phyloP scores from a whole-genome alignment of 257 asterid species.

The Coffea canephora region DNA sequence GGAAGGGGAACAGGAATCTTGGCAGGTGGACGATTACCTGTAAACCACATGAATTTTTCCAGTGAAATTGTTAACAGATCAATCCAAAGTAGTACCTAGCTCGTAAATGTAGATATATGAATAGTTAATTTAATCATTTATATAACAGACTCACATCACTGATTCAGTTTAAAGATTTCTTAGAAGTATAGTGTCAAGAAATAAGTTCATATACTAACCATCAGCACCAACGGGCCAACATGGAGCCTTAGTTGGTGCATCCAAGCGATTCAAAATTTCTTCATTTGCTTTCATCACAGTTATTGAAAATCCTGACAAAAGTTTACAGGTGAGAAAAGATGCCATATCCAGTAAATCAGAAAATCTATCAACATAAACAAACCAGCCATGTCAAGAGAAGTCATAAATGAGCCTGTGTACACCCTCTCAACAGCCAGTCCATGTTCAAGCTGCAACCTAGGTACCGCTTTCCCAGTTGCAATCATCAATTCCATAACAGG shows the following conservation, averaged over 20 bases:
- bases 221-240: constrained; percentile 94
- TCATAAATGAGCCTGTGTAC: constrained; percentile 96
- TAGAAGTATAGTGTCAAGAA: background rate
- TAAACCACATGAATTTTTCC: constrained; percentile 22
- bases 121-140: background rate
- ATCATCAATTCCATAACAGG: constrained; percentile 97
- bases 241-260: constrained; percentile 96
- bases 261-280: constrained; percentile 62
- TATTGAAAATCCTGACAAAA: constrained; percentile 77
- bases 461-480: constrained; percentile 90
- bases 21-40: constrained; percentile 89
- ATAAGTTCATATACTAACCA: constrained; percentile 45
- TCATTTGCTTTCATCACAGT: constrained; percentile 87
- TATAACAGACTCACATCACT: background rate
- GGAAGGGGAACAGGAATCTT: constrained; percentile 95
- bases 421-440: constrained; percentile 98
- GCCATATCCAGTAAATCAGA: background rate
- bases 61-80: constrained; percentile 14
- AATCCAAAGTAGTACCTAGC: background rate
- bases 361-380: constrained; percentile 7
- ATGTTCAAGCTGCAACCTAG: constrained; percentile 86
- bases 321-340: constrained; percentile 18
- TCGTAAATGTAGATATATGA: background rate
- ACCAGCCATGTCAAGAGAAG: constrained; percentile 99
- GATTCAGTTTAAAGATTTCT: background rate